phyloP scores from a whole-genome alignment of 2,329 filamentous ascomycete species.

The Byssoonygena ceratinophila region DNA sequence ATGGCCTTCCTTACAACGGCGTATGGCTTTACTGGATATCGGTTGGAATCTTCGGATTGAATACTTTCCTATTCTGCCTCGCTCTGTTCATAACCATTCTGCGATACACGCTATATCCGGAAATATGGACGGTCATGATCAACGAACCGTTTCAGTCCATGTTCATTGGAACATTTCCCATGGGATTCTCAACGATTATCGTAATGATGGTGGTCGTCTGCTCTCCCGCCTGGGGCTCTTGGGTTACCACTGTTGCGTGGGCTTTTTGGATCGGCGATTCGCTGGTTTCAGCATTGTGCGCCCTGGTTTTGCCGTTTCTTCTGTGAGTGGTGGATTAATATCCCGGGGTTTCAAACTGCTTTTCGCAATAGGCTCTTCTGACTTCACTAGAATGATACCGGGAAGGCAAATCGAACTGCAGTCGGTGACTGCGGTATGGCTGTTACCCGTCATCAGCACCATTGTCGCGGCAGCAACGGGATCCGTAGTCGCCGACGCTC shows the following conservation, averaged over 20 bases:
- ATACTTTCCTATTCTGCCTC: slow-evolving; percentile 28
- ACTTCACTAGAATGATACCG: slow-evolving; percentile 21
- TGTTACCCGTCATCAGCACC: slow-evolving; percentile 57
- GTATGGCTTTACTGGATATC: slow-evolving; percentile 33
- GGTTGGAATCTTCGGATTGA: slow-evolving; percentile 28
- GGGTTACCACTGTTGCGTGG: slow-evolving; percentile 48
- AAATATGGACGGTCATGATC: slow-evolving; percentile 57
- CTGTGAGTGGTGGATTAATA: slow-evolving; percentile 27
- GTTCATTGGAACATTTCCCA: slow-evolving; percentile 58
- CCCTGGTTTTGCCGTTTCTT: slow-evolving; percentile 47
- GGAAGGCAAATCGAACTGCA: slow-evolving; percentile 39
- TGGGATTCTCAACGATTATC: slow-evolving; percentile 58
- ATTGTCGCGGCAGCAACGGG: slow-evolving; percentile 58
- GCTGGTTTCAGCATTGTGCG: slow-evolving; percentile 44
- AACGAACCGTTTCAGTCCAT: slow-evolving; percentile 55
- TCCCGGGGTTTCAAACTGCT: background rate
- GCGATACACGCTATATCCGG: slow-evolving; percentile 55
- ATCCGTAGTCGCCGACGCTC: slow-evolving; percentile 49
- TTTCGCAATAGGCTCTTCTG: background rate
- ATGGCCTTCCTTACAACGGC: slow-evolving; percentile 32
- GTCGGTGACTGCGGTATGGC: slow-evolving; percentile 55
- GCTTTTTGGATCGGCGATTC: slow-evolving; percentile 50
- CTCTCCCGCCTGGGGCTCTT: slow-evolving; percentile 49
- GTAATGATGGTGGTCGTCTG: slow-evolving; percentile 55
- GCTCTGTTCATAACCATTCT: slow-evolving; percentile 43